A percentile compares a stretch with the other conserved stretches of the same genome.
These are phyloP conservation scores for Sisymbrium altissimum DNA, from an alignment of 345 rosid genomes.

Conservation along the genomic window DNA sequence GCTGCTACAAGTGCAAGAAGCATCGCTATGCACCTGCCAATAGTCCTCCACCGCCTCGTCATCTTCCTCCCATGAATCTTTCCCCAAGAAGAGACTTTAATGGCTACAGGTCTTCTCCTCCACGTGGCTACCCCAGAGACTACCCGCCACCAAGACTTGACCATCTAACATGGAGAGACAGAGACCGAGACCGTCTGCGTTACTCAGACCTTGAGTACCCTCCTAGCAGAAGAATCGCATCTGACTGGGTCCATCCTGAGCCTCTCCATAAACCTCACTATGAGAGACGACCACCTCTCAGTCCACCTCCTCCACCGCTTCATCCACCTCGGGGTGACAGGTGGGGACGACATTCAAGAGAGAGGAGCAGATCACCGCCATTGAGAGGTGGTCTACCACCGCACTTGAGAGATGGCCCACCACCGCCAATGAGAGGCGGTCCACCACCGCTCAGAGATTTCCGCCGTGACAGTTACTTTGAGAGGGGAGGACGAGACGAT, in stretches of 20 bases:
- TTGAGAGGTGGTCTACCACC: slow-evolving; percentile 53
- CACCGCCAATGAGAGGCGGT: slow-evolving; percentile 46
- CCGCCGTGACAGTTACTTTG: slow-evolving; percentile 53
- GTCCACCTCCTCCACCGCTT: slow-evolving; percentile 42
- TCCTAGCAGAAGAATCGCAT: slow-evolving; percentile 53
- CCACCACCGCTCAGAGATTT: slow-evolving; percentile 43
- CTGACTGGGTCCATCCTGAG: slow-evolving; percentile 53
- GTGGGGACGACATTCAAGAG: slow-evolving; percentile 65
- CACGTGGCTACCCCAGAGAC: slow-evolving; percentile 71
- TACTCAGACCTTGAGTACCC: slow-evolving; percentile 50
- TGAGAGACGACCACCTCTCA: slow-evolving; percentile 50
- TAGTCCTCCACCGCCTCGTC: slow-evolving; percentile 53
- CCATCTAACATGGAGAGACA: slow-evolving; percentile 44
- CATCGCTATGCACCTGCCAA: slow-evolving; percentile 52
- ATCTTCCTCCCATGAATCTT: slow-evolving; percentile 50
- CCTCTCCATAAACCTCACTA: slow-evolving; percentile 57
- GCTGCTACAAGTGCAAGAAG: slow-evolving; percentile 72
- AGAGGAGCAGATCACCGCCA: slow-evolving; percentile 76
- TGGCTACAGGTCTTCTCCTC: slow-evolving; percentile 70
- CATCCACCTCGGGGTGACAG: slow-evolving; percentile 46
- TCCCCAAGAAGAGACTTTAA: slow-evolving; percentile 62
- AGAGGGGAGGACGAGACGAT: slow-evolving; percentile 57
- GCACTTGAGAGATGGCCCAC: slow-evolving; percentile 40
- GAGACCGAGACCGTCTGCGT: slow-evolving; percentile 51
- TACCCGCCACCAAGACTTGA: slow-evolving; percentile 64